Conservation (phyloP, 345 rosid genomes). For the Nasturtium officinale region DNA sequence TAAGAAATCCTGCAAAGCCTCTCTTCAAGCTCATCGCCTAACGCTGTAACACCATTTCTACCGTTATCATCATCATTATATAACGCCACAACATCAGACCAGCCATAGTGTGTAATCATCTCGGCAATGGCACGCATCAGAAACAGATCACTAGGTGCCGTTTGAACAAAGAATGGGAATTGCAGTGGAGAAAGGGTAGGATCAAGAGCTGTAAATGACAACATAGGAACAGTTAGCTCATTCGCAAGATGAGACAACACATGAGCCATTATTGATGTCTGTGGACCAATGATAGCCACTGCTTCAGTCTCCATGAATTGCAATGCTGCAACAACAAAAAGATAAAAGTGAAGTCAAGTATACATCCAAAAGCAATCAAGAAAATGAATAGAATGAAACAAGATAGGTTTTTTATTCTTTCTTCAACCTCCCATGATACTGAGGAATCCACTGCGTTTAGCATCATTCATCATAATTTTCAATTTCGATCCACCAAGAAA, state of each 20-base stretch:
- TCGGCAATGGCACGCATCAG: constrained; percentile 88
- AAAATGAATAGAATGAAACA: constrained; percentile 1
- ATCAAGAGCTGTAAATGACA: constrained; percentile 87
- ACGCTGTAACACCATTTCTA: constrained; percentile 65
- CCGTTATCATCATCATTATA: constrained; percentile 79
- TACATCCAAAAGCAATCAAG: background rate
- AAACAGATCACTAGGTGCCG: constrained; percentile 85
- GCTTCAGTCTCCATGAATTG: constrained; percentile 85
- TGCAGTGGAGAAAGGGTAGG: constrained; percentile 81
- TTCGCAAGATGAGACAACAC: constrained; percentile 78
- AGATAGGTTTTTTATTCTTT: background rate
- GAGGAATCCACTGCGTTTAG: constrained; percentile 70
- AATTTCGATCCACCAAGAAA: constrained; percentile 67
- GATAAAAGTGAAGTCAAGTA: constrained; percentile 7
- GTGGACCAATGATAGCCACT: constrained; percentile 92
- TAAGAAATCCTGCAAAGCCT: constrained; percentile 69
- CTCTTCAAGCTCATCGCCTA: constrained; percentile 72
- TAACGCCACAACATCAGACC: constrained; percentile 70
- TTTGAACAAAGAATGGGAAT: constrained; percentile 88
- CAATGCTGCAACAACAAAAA: constrained; percentile 51
- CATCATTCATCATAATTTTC: constrained; percentile 54
- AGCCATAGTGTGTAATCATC: constrained; percentile 61
- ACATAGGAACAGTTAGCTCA: constrained; percentile 77
- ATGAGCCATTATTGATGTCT: constrained; percentile 75
- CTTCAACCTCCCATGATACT: constrained; percentile 69